Evolutionary conservation across 345 rosid species (phyloP), one percentile per base, ranked within the genome.

Genomic region (Cardamine resedifolia): DNA sequence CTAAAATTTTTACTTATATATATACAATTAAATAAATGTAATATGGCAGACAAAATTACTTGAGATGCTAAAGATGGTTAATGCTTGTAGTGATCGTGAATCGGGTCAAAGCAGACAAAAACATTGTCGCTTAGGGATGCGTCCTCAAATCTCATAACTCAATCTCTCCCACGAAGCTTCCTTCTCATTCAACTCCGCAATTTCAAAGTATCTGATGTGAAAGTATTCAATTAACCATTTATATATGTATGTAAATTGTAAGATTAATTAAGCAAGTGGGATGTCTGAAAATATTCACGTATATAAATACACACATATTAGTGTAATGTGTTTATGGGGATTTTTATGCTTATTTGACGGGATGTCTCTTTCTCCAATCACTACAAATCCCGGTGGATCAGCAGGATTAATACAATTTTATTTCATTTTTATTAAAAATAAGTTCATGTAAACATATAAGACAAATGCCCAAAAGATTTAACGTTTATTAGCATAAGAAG

Each of bases 351-450:
- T 31, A 60, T 52, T 75, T 60, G 45, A 68, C 64, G 68, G 63
- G 70, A 51, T 51, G 65, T 70, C 73, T 52, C 52, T 62, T 64
- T 51, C n/a, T 55, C 44, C 24, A 63, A 66, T 33, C 59, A 33
- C 82, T 48, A 63, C 85, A 80, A 80, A 80, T 81, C 83, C 82
- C 85, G 61, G 15, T 78, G 74, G 71, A 53, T 68, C 51, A 44
- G 74, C 79, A 61, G 9, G 12, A 24, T 34, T 39, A 4, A 20
- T 67, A 21, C 45, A 36, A 36, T 24, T 34, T 61, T 48, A 58
- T 70, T 58, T 44, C 1, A 24, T 47, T 45, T 68, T 68, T 10
- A 6, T 10, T 5, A 38, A 2, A 49, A 11, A 34, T 7, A 1
- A 11, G 28, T 57, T 58, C 24, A 15, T 26, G 34, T 27, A 26